These are phyloP conservation scores for Boechera stricta DNA, from an alignment of 345 rosid species.

Conservation along the genomic window DNA sequence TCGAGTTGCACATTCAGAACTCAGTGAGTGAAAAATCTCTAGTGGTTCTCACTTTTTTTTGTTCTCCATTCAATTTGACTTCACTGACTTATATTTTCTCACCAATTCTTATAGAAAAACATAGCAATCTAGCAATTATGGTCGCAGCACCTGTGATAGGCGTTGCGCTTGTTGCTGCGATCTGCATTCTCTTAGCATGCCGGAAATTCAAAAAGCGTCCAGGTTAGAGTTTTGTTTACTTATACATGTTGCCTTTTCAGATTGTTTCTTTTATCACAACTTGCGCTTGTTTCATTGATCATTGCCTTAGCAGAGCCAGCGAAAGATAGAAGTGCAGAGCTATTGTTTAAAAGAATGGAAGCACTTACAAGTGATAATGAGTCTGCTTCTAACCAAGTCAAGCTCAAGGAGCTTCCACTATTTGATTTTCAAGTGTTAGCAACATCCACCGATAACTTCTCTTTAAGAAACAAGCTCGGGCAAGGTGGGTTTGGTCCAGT, in stretches of 20 bases:
- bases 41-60: background rate
- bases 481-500: slow-evolving; percentile 65
- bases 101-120: slow-evolving; percentile 30
- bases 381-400: slow-evolving; percentile 42
- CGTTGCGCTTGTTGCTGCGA: slow-evolving; percentile 3
- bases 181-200: slow-evolving; percentile 37
- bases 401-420: slow-evolving; percentile 48
- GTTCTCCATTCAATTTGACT: background rate
- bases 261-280: background rate
- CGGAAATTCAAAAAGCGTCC: slow-evolving; percentile 25
- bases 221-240: slow-evolving; percentile 31
- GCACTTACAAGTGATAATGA: slow-evolving; percentile 39
- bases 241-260: background rate
- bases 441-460: slow-evolving; percentile 51
- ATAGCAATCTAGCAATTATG: slow-evolving; percentile 16
- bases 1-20: slow-evolving; percentile 54
- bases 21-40: slow-evolving; percentile 39
- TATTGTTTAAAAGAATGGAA: slow-evolving; percentile 43
- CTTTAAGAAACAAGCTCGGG: slow-evolving; percentile 50
- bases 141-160: slow-evolving; percentile 22
- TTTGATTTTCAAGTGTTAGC: slow-evolving; percentile 54
- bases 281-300: background rate
- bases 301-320: slow-evolving; percentile 18
- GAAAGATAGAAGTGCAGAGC: slow-evolving; percentile 35
- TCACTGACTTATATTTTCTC: background rate